These are phyloP conservation scores for Zizania palustris DNA, from an alignment of 202 grass and related monocot genomes.

Conservation along the genomic window DNA sequence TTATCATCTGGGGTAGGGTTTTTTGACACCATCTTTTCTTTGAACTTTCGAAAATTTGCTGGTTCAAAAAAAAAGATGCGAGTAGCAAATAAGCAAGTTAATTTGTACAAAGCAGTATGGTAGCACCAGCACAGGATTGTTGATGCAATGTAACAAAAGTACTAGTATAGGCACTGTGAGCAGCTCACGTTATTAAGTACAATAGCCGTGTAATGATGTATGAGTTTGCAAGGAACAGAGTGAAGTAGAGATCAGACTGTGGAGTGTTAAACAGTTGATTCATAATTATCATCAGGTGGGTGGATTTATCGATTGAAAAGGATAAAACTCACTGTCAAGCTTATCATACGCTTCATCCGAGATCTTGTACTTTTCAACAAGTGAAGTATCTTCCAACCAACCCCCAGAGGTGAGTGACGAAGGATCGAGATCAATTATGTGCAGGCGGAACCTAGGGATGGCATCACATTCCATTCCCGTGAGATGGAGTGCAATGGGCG, in stretches of 20 bases:
- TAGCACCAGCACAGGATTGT: neutral
- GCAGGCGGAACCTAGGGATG: constrained; percentile 67
- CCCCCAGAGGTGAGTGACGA: constrained; percentile 84
- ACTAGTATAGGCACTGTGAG: neutral
- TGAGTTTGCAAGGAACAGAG: neutral
- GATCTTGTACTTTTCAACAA: constrained; percentile 88
- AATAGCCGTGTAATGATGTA: too few relatives aligned
- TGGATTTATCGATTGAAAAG: neutral
- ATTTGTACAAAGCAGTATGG: neutral
- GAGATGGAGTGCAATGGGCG: neutral
- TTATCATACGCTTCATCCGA: constrained; percentile 92
- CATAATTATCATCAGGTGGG: neutral
- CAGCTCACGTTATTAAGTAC: neutral
- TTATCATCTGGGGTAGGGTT: constrained; percentile 57
- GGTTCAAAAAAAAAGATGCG: constrained; percentile 33
- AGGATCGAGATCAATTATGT: constrained; percentile 88
- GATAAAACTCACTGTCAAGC: constrained; percentile 61
- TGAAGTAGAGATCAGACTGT: neutral
- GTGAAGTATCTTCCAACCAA: constrained; percentile 96
- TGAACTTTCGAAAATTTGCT: constrained; percentile 92
- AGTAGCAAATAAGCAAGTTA: neutral
- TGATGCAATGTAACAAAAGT: neutral
- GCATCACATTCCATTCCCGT: neutral
- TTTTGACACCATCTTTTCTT: constrained; percentile 73
- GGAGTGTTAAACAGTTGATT: neutral